Evolutionary conservation across 1,284 basidiomycete genomes (phyloP).

Genomic region (Sanghuangporus baumii): DNA sequence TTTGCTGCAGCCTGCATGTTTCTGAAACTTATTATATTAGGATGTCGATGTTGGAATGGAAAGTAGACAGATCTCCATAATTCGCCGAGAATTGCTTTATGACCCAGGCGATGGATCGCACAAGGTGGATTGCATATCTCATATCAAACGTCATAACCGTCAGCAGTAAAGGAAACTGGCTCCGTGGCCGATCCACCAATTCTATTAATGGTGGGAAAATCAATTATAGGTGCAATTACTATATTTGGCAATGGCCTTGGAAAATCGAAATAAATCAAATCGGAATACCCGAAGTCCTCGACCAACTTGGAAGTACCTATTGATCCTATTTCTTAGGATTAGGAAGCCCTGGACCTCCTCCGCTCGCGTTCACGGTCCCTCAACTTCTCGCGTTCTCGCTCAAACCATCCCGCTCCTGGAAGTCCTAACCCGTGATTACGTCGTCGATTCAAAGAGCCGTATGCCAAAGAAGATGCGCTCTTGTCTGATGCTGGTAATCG

Average conservation of each 20-base stretch:
- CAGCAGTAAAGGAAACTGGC: neutral
- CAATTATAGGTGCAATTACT: too few relatives aligned
- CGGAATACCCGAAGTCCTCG: neutral
- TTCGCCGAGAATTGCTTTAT: neutral
- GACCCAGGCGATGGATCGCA: neutral
- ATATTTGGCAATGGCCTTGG: too few relatives aligned
- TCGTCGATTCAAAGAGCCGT: conserved; percentile 5
- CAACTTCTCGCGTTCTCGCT: conserved; percentile 11
- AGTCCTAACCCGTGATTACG: conserved; percentile 16
- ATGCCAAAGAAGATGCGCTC: conserved; percentile 8
- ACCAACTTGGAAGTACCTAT: neutral
- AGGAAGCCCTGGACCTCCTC: neutral
- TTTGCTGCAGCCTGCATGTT: conserved; percentile 34
- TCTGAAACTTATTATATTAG: neutral
- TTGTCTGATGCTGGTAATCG: conserved; percentile 12
- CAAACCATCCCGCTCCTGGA: conserved; percentile 17
- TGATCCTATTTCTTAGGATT: neutral
- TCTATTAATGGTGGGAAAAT: neutral
- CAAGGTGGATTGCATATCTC: neutral
- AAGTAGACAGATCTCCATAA: neutral
- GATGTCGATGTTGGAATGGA: conserved; percentile 3
- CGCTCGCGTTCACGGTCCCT: conserved; percentile 7
- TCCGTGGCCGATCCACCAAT: neutral
- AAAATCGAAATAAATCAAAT: neutral
- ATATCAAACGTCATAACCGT: conserved; percentile 7